Base-by-base conservation (phyloP, 1,284 basidiomycete species). In the Papiliotrema fonsecae region DNA sequence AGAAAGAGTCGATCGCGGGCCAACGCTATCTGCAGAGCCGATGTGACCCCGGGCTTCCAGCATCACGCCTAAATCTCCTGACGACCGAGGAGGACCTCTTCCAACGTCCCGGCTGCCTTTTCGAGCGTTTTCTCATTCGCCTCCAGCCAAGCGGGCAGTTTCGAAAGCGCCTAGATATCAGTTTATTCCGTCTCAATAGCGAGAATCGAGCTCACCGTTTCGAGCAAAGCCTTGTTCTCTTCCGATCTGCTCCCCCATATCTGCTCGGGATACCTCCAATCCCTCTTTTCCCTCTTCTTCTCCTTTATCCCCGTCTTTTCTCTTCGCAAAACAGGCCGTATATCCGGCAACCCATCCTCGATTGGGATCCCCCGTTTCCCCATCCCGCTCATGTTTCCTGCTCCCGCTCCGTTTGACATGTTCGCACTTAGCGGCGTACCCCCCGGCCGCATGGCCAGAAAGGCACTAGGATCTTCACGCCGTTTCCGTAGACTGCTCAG, bases 381-480 rank as follows among this genome's bases (percentile, higher is more conserved):
- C 38, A 14, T 25, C 24, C 39, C 22, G 22, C 14, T 26, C 4
- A 18, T 19, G 37, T 22, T 22, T 13, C n/a, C 39, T 13, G 39
- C 4, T 26, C 14, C 39, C 18, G 39, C 21, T 13, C 39, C 41
- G 13, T 18, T 30, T n/a, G n/a, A n/a, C n/a, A n/a, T n/a, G n/a
- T n/a, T n/a, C n/a, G n/a, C n/a, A n/a, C n/a, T n/a, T n/a, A n/a
- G n/a, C n/a, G n/a, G n/a, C n/a, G n/a, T n/a, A 3, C 27, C 41
- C 32, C 65, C 63, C 11, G 67, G 67, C 16, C 67, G 52, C 4
- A 69, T 47, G n/a, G 65, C 62, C n/a, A 71, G 54, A 56, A 71
- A 71, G 4, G 67, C 60, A 4, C 36, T 50, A 0, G 54, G 44
- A 31, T 58, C 57, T 27, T 62, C 63, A 9, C 34, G 5, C 24